Evolutionary conservation across 305 asterid species (phyloP), one percentile per base, ranked within the genome.

Genomic region (Lippia alba): DNA sequence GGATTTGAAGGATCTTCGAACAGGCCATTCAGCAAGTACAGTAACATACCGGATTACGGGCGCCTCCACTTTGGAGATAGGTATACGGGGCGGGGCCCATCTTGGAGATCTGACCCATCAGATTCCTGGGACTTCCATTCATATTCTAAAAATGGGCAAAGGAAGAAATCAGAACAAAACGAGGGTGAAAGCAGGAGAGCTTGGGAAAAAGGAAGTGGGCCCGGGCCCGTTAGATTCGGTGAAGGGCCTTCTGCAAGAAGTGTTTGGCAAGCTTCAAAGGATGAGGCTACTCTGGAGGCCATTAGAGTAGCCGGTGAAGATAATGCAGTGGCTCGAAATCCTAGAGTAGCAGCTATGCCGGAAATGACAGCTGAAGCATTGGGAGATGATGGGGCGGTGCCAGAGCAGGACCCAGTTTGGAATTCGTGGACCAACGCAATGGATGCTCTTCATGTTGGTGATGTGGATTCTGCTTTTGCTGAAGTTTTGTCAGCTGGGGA

Each of bases 161-260:
- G 95, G 77, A 87, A 89, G 83, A 91, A 86, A 84, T 72, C 78
- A 40, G 99, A 89, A 36, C 41, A 36, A 69, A 85, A 67, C 17
- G 96, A 89, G 67, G 72, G 68, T 34, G 98, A 93, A 61, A 80
- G 82, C 81, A 77, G 95, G 80, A 83, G 94, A 78, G 97, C 84
- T 59, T 49, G 55, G 55, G 55, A 49, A 49, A 49, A 49, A 49
- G 55, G 93, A 74, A 81, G 76, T 17, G 88, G 84, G 53, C 94
- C 30, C 30, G 41, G 41, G 41, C 41, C 90, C 2, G 80, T 95
- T 82, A 79, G 98, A 76, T 95, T 95, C 60, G 97, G 98, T 4
- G 99, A 95, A 86, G 99, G 99, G 56, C 99, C 99, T 55, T 95
- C 99, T 49, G 99, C 99, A 8, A 85, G 99, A 85, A 92, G 99